Percentiles rank a stretch among this genome's conserved stretches.
Evolutionary conservation across 2,329 filamentous ascomycete genomes (phyloP).

Genomic region (Rhytidhysteron rufulum): DNA sequence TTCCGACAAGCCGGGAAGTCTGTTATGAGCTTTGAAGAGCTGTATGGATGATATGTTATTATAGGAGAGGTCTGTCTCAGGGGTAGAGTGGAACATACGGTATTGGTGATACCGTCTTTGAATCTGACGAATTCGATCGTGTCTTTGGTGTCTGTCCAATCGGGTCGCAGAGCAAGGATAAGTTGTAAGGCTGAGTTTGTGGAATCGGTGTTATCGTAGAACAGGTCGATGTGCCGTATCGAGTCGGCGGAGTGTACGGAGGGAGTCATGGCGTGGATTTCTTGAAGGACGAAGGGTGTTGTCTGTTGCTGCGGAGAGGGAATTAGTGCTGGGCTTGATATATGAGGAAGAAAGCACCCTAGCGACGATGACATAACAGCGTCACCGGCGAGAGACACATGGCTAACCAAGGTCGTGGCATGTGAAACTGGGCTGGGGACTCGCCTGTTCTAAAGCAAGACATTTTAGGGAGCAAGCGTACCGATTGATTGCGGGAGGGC

Average conservation of each 20-base stretch:
- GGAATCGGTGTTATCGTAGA: slow-evolving; percentile 73
- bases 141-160: slow-evolving; percentile 73
- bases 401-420: neutral
- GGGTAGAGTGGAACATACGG: slow-evolving; percentile 47
- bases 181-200: slow-evolving; percentile 75
- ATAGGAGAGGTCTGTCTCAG: slow-evolving; percentile 4
- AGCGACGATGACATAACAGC: neutral
- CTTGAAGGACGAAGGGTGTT: no score
- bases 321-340: neutral
- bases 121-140: slow-evolving; percentile 83
- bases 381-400: neutral
- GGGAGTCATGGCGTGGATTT: neutral
- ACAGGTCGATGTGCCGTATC: slow-evolving; percentile 62
- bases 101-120: slow-evolving; percentile 98
- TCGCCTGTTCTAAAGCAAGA: neutral
- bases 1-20: slow-evolving; percentile 63
- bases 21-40: slow-evolving; percentile 72
- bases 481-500: neutral
- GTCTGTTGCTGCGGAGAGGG: no score
- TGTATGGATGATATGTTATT: slow-evolving; percentile 19
- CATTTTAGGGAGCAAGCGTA: slow-evolving; percentile 1
- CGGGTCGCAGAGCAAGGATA: slow-evolving; percentile 73
- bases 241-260: slow-evolving; percentile 21
- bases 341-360: neutral
- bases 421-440: neutral